Percentiles rank a stretch among this genome's conserved stretches.
These are phyloP conservation scores for Candida vartiovaarae DNA, from an alignment of 805 yeast genomes.

Conservation along the genomic window DNA sequence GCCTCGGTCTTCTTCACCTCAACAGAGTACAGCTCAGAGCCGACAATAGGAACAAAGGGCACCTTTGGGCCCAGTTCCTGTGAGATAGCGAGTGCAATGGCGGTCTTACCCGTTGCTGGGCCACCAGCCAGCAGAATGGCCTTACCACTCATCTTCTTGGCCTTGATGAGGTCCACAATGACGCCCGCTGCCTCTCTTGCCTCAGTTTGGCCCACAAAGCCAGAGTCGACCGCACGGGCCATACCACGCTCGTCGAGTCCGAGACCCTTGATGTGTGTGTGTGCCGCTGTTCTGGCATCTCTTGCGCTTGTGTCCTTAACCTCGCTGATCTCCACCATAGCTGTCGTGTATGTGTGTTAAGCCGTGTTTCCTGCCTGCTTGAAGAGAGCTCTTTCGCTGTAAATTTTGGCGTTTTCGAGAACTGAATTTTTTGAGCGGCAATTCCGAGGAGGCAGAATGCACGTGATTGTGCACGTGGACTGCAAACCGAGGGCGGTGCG, in stretches of 20 bases:
- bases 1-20: conserved; percentile 97
- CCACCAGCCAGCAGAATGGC: conserved; percentile 96
- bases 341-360: neutral
- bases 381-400: no score
- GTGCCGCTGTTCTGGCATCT: conserved; percentile 83
- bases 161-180: conserved; percentile 86
- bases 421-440: no score
- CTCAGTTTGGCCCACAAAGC: conserved; percentile 66
- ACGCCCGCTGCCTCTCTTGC: conserved; percentile 93
- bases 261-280: conserved; percentile 91
- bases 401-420: no score
- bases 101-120: conserved; percentile 98
- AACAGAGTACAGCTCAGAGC: conserved; percentile 89
- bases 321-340: conserved; percentile 74
- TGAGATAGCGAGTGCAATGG: conserved; percentile 90
- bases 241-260: conserved; percentile 87
- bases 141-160: conserved; percentile 89
- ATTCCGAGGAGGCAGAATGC: no score
- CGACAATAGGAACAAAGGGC: conserved; percentile 96
- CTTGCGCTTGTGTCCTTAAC: conserved; percentile 48
- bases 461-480: no score
- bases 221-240: conserved; percentile 83
- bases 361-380: no score
- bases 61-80: conserved; percentile 96
- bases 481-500: no score